Percentiles rank a stretch among this genome's conserved stretches.
phyloP scores from a whole-genome alignment of 176 grass and related monocot genomes.

The Echinochloa phyllopogon region DNA sequence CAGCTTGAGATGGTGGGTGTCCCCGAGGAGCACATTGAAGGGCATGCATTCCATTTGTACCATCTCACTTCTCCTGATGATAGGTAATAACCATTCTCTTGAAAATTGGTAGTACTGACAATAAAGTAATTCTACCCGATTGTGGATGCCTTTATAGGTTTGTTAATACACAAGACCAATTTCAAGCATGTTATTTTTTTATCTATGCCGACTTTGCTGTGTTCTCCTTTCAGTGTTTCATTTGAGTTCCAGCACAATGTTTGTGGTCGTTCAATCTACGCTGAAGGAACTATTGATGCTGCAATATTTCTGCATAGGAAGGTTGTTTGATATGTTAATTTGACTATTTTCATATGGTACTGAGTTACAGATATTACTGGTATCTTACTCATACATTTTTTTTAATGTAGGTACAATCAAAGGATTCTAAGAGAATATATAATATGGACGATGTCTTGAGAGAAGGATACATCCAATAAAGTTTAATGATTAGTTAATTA shows the following conservation, averaged over 20 bases:
- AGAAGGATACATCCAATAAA: constrained; percentile 66
- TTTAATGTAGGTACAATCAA: constrained; percentile 68
- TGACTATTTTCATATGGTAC: not conserved
- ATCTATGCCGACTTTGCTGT: constrained; percentile 17
- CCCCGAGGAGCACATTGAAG: constrained; percentile 78
- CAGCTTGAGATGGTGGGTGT: constrained; percentile 97
- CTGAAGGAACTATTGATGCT: constrained; percentile 81
- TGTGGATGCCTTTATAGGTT: not conserved
- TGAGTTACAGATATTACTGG: not conserved
- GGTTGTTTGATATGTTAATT: constrained; percentile 46
- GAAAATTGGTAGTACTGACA: not conserved
- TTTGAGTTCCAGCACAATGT: constrained; percentile 98
- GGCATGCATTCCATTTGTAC: constrained; percentile 93
- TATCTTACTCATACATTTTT: not conserved
- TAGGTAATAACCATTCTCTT: constrained; percentile 51
- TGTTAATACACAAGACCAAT: not conserved
- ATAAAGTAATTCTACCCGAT: not conserved
- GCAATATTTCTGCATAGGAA: constrained; percentile 84
- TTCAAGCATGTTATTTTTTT: not conserved
- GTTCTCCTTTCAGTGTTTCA: constrained; percentile 71
- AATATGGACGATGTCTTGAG: constrained; percentile 85
- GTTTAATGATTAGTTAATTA: not conserved
- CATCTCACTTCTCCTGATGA: constrained; percentile 88
- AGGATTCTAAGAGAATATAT: constrained; percentile 78
- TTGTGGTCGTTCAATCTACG: constrained; percentile 83